phyloP scores from a whole-genome alignment of 352 stramenopile genomes.

The Phytophthora constricta region DNA sequence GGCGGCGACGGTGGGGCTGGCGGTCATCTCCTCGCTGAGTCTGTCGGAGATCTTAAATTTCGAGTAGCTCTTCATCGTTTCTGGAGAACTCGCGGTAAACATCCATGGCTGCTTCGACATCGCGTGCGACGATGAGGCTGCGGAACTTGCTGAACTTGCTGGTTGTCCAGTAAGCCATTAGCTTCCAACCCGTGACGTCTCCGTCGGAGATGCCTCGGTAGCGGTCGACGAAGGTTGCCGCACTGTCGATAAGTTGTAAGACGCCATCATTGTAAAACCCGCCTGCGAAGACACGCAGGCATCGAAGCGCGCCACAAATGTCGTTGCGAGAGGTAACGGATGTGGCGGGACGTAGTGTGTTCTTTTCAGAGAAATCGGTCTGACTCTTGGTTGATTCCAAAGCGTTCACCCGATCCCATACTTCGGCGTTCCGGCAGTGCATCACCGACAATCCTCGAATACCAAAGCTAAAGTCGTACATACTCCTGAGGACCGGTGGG shows the following conservation, averaged over 20 bases:
- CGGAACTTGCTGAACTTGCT: conserved; percentile 15
- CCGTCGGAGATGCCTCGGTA: conserved; percentile 3
- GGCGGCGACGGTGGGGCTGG: no score
- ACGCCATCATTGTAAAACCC: neutral
- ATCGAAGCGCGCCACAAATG: neutral
- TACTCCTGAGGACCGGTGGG: conserved; percentile 1
- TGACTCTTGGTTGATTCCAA: neutral
- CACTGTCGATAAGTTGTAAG: conserved; percentile 8
- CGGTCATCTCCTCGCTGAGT: no score
- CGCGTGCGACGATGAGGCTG: neutral
- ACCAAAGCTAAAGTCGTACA: conserved; percentile 13
- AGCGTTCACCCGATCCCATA: neutral
- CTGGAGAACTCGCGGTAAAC: conserved; percentile 11
- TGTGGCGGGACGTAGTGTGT: neutral
- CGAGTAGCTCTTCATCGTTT: conserved; percentile 6
- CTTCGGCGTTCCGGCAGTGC: neutral
- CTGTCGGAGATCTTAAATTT: conserved; percentile 8
- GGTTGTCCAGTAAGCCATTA: conserved; percentile 13
- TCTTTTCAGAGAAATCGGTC: conserved; percentile 18
- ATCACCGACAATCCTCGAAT: neutral
- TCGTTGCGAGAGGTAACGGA: neutral
- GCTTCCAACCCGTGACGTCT: conserved; percentile 9
- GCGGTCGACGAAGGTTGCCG: neutral
- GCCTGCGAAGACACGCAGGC: neutral
- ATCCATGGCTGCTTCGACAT: neutral